phyloP scores from a whole-genome alignment of 768 basidiomycete species.

The Mycena leptocephala region DNA sequence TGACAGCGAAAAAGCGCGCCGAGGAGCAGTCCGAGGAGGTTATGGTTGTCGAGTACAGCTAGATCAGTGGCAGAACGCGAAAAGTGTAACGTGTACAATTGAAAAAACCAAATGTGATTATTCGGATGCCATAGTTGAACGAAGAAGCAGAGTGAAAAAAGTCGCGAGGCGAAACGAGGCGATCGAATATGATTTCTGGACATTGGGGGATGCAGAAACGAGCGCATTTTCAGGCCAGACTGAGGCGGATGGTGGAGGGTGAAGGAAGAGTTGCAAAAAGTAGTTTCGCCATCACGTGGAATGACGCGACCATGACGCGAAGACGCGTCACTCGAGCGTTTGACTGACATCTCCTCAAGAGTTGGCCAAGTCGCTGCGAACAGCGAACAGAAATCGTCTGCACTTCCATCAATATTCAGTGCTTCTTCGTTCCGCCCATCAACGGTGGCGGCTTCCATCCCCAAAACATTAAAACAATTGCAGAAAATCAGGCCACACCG shows the following conservation, averaged over 20 bases:
- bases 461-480: background rate
- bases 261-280: too few species aligned
- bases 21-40: conserved; percentile 19
- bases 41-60: conserved; percentile 9
- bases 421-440: too few species aligned
- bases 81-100: background rate
- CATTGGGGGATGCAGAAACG: too few species aligned
- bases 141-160: background rate
- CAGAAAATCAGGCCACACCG: background rate
- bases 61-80: background rate
- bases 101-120: background rate
- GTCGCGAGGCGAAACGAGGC: too few species aligned
- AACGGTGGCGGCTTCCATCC: background rate
- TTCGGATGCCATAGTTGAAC: background rate
- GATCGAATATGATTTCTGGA: too few species aligned
- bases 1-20: conserved; percentile 18
- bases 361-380: too few species aligned
- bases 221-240: too few species aligned
- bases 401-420: too few species aligned
- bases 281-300: background rate
- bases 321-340: background rate
- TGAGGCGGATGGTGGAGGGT: too few species aligned
- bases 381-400: too few species aligned
- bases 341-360: too few species aligned
- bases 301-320: background rate